A percentile compares a stretch with the other conserved stretches of the same genome.
Evolutionary conservation across 2,329 filamentous ascomycete genomes (phyloP).

Genomic region (Aspergillus spinulosporus): DNA sequence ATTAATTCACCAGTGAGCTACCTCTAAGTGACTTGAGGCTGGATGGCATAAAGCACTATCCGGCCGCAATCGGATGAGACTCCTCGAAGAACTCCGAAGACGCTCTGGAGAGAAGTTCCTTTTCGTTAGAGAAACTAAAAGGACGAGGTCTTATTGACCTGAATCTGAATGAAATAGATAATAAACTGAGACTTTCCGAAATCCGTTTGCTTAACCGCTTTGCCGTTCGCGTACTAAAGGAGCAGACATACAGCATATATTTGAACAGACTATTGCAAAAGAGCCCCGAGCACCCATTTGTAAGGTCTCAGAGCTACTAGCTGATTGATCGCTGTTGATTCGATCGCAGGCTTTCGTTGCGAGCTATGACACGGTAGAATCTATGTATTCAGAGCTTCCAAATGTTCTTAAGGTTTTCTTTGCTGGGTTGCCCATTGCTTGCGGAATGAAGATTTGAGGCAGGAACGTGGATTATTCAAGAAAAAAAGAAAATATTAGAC

Average conservation of each 20-base stretch:
- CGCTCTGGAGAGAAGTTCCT: slow-evolving; percentile 53
- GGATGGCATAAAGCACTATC: slow-evolving; percentile 72
- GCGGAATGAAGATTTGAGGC: too few species aligned
- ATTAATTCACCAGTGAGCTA: slow-evolving; percentile 64
- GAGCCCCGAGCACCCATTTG: slow-evolving; percentile 43
- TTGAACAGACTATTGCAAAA: slow-evolving; percentile 59
- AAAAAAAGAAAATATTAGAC: too few species aligned
- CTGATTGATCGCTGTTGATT: background rate
- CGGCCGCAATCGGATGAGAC: slow-evolving; percentile 64
- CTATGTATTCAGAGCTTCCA: too few species aligned
- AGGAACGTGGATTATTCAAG: too few species aligned
- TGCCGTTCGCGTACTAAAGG: slow-evolving; percentile 57
- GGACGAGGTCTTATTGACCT: slow-evolving; percentile 60
- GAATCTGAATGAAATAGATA: slow-evolving; percentile 59
- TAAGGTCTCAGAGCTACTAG: slow-evolving; percentile 2
- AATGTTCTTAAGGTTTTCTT: too few species aligned
- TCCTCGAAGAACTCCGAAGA: slow-evolving; percentile 59
- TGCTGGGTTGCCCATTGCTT: too few species aligned
- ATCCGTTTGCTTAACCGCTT: slow-evolving; percentile 70
- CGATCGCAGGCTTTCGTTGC: slow-evolving; percentile 27
- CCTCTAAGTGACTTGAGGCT: slow-evolving; percentile 68
- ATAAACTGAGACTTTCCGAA: slow-evolving; percentile 65
- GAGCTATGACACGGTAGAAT: slow-evolving; percentile 29
- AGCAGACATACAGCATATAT: slow-evolving; percentile 64
- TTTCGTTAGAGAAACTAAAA: slow-evolving; percentile 73